These are phyloP conservation scores for Diplodia intermedia DNA, from an alignment of 2,329 filamentous ascomycete species.

Conservation along the genomic window DNA sequence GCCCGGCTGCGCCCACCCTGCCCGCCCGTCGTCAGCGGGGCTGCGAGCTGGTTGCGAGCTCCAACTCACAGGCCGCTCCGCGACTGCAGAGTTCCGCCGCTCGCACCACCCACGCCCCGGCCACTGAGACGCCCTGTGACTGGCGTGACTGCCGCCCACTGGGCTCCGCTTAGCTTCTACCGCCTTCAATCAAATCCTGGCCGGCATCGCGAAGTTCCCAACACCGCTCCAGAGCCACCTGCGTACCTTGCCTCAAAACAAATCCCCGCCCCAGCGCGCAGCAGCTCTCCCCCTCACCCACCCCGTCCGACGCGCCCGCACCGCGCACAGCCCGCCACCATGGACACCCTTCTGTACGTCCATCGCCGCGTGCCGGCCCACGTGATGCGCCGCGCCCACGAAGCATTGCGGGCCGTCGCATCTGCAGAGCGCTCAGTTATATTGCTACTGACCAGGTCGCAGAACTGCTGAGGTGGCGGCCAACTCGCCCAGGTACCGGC, in stretches of 20 bases:
- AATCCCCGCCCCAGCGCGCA: not conserved
- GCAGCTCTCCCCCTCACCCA: not conserved
- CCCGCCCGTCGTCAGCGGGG: slow-evolving; percentile 19
- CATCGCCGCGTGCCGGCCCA: slow-evolving; percentile 9
- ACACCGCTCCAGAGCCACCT: slow-evolving; percentile 11
- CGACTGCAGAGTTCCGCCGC: slow-evolving; percentile 19
- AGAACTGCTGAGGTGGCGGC: slow-evolving; percentile 92
- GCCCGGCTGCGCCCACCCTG: slow-evolving; percentile 7
- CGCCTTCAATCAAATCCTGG: slow-evolving; percentile 21
- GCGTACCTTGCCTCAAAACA: slow-evolving; percentile 15
- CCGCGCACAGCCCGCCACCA: slow-evolving; percentile 40
- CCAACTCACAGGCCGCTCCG: slow-evolving; percentile 28
- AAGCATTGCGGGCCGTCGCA: not conserved
- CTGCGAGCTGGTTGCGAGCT: not conserved
- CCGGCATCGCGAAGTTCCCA: slow-evolving; percentile 12
- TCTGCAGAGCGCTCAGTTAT: not conserved
- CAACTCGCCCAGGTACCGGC: slow-evolving; percentile 86
- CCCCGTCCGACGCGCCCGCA: not conserved
- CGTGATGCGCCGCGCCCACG: slow-evolving; percentile 19
- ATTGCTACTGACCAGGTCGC: slow-evolving; percentile 28
- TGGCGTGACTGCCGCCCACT: slow-evolving; percentile 28
- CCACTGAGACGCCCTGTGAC: slow-evolving; percentile 12
- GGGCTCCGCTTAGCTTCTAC: slow-evolving; percentile 23
- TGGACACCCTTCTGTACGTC: slow-evolving; percentile 70
- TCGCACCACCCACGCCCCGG: slow-evolving; percentile 25